Conservation (phyloP, 192 early-diverging fungal species). For the Backusella tarrabulga region DNA sequence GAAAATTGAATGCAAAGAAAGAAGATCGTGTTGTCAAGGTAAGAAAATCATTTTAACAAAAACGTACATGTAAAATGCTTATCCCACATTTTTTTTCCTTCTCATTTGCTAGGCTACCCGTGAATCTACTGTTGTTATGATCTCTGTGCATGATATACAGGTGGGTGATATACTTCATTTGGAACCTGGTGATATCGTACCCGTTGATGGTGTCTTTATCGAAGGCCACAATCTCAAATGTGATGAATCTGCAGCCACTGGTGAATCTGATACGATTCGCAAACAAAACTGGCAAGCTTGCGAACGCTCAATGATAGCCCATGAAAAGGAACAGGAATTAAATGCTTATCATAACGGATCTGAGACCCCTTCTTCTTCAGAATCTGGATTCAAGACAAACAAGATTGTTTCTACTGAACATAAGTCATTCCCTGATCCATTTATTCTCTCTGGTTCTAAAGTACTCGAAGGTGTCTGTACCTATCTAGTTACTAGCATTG, state of each 20-base stretch:
- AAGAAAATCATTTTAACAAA: conserved; percentile 38
- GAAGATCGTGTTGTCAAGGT: conserved; percentile 76
- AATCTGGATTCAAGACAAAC: conserved; percentile 9
- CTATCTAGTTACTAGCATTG: conserved; percentile 83
- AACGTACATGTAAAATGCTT: not conserved
- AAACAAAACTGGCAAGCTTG: conserved; percentile 67
- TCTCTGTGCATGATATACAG: conserved; percentile 78
- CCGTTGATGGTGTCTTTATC: conserved; percentile 92
- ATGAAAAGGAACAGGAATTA: conserved; percentile 1
- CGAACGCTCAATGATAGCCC: not conserved
- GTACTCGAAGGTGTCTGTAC: conserved; percentile 86
- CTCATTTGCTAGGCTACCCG: conserved; percentile 55
- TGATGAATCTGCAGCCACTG: conserved; percentile 94
- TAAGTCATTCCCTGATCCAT: conserved; percentile 59
- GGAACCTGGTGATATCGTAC: conserved; percentile 90
- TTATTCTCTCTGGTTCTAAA: conserved; percentile 92
- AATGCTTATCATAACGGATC: conserved; percentile 18
- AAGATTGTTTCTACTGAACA: conserved; percentile 27
- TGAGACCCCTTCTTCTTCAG: not conserved
- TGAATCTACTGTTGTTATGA: conserved; percentile 59
- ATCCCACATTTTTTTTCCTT: not conserved
- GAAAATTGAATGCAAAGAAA: conserved; percentile 80
- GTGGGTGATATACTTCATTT: conserved; percentile 90
- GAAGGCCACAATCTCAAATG: conserved; percentile 77
- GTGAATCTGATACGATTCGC: conserved; percentile 87